Conservation (phyloP, 352 stramenopile genomes). For the Pythium oligandrum region DNA sequence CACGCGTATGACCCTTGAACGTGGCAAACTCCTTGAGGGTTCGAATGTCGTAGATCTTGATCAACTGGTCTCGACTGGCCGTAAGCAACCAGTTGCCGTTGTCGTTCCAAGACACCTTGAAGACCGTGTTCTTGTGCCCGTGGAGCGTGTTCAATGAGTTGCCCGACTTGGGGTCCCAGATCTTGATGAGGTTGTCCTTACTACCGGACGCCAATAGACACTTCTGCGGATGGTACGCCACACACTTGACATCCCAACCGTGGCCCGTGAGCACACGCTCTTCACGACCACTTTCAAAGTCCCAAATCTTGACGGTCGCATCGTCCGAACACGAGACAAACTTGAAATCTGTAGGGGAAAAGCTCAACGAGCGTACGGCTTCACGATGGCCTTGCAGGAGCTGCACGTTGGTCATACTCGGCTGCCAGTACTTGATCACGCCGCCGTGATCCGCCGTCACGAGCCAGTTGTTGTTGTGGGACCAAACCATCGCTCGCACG, state of each 20-base stretch:
- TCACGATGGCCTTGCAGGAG: constrained; percentile 82
- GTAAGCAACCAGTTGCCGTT: constrained; percentile 98
- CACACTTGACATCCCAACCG: constrained; percentile 97
- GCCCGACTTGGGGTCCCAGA: constrained; percentile 96
- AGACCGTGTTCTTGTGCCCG: constrained; percentile 98
- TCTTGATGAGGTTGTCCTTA: constrained; percentile 97
- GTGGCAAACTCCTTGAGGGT: constrained; percentile 94
- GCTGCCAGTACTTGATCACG: constrained; percentile 92
- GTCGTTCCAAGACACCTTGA: constrained; percentile 96
- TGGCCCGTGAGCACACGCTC: constrained; percentile 94
- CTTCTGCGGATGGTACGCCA: constrained; percentile 95
- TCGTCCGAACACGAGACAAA: constrained; percentile 98
- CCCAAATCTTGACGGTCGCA: constrained; percentile 92
- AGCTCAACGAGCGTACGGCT: constrained; percentile 93
- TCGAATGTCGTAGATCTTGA: constrained; percentile 99
- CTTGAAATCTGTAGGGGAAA: constrained; percentile 97
- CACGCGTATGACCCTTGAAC: constrained; percentile 93
- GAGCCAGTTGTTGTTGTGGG: constrained; percentile 88
- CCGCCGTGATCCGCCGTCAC: constrained; percentile 87
- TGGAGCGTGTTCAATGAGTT: constrained; percentile 94
- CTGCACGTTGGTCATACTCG: constrained; percentile 87
- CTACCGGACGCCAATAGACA: constrained; percentile 92
- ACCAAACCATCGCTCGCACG: constrained; percentile 89
- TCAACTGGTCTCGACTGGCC: constrained; percentile 95
- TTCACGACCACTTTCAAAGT: constrained; percentile 89